These are phyloP conservation scores for Solanum chiquidenum DNA, from an alignment of 257 asterid genomes.

Conservation along the genomic window DNA sequence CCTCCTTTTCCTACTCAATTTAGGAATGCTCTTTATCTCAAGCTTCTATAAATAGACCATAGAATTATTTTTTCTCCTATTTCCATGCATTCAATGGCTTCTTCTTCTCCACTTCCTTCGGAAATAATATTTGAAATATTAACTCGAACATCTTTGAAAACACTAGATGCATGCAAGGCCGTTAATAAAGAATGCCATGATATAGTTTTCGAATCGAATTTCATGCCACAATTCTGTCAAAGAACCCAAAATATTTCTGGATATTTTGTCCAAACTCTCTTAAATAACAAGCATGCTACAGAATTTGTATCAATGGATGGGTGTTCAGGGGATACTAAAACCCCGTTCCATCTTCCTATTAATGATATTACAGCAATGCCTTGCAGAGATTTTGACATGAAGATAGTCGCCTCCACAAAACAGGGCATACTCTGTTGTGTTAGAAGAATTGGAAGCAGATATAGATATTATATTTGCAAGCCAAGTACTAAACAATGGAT, in stretches of 20 bases:
- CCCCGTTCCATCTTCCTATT: background rate
- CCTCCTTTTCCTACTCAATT: background rate
- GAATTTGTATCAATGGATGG: background rate
- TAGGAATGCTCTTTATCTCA: background rate
- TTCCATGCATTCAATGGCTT: background rate
- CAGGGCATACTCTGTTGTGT: slow-evolving; percentile 8
- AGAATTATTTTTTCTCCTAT: background rate
- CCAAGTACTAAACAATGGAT: slow-evolving; percentile 8
- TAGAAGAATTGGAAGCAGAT: background rate
- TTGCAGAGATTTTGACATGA: background rate
- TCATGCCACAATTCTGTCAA: background rate
- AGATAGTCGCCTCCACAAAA: background rate
- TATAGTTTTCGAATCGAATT: background rate
- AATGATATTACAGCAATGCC: background rate
- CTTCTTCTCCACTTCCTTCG: background rate
- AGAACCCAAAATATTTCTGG: background rate
- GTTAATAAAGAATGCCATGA: background rate
- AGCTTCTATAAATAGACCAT: background rate
- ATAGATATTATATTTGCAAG: background rate
- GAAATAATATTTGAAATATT: background rate
- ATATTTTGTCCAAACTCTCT: background rate
- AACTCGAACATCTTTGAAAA: background rate
- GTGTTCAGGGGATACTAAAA: background rate
- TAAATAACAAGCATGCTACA: background rate
- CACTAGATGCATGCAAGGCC: background rate